Conservation (phyloP, 352 stramenopile species). For the Peronosclerospora sorghi region DNA sequence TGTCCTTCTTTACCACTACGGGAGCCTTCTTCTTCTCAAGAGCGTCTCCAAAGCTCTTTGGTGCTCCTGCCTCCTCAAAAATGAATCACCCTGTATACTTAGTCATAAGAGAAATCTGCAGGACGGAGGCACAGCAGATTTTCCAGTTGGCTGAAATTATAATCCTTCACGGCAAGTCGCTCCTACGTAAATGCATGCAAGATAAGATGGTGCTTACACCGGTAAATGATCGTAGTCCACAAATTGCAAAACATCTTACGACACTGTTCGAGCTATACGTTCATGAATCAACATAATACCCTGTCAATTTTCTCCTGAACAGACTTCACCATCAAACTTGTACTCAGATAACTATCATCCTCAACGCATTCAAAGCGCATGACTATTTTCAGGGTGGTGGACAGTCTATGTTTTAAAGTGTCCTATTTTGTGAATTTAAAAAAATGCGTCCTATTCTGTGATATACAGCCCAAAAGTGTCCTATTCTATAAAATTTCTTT, state of each 20-base stretch:
- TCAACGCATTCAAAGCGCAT: too few species aligned
- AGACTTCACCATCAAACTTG: constrained; percentile 10
- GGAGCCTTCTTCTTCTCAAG: constrained; percentile 58
- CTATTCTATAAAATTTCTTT: too few species aligned
- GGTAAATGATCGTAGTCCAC: background rate
- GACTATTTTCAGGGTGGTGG: too few species aligned
- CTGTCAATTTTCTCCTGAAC: constrained; percentile 62
- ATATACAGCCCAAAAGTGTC: too few species aligned
- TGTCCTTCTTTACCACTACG: constrained; percentile 70
- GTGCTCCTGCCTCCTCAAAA: constrained; percentile 58
- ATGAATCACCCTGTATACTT: constrained; percentile 76
- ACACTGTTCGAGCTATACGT: constrained; percentile 79
- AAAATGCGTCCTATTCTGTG: too few species aligned
- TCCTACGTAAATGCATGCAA: constrained; percentile 27
- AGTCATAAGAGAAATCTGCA: constrained; percentile 84
- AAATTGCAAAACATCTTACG: constrained; percentile 14
- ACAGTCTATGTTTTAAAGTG: too few species aligned
- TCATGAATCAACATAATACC: constrained; percentile 72
- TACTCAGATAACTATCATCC: too few species aligned
- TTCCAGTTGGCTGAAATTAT: constrained; percentile 83
- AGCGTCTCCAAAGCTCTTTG: constrained; percentile 32
- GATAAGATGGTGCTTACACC: background rate
- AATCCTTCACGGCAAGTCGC: constrained; percentile 78
- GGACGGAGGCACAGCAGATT: constrained; percentile 81
- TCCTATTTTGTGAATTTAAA: too few species aligned